These are phyloP conservation scores for Chalciporus piperatoides DNA, from an alignment of 1,284 basidiomycete species.

Conservation along the genomic window DNA sequence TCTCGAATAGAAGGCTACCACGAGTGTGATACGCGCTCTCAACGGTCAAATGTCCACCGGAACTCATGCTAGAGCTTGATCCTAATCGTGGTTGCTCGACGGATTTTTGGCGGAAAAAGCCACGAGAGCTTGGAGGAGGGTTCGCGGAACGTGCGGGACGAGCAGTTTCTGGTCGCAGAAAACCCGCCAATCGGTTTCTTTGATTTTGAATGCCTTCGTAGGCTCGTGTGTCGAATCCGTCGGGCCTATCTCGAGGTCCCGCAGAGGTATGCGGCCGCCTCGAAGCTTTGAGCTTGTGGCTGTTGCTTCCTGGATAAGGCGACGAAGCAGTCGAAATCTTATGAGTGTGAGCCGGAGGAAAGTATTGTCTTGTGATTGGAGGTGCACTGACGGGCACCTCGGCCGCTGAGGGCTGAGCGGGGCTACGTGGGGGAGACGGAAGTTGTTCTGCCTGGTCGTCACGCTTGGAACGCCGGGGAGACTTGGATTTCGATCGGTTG, in stretches of 20 bases:
- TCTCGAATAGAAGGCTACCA: slow-evolving; percentile 23
- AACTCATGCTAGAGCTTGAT: slow-evolving; percentile 35
- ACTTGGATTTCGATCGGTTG: slow-evolving; percentile 57
- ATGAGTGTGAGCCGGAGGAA: slow-evolving; percentile 20
- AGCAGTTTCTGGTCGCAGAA: slow-evolving; percentile 32
- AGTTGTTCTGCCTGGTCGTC: slow-evolving; percentile 37
- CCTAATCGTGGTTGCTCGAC: slow-evolving; percentile 20
- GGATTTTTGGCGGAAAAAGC: slow-evolving; percentile 25
- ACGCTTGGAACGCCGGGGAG: slow-evolving; percentile 44
- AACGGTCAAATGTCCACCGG: slow-evolving; percentile 25
- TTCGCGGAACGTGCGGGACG: slow-evolving; percentile 18
- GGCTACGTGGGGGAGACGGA: slow-evolving; percentile 34
- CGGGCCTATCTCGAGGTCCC: slow-evolving; percentile 56
- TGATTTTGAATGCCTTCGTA: slow-evolving; percentile 18
- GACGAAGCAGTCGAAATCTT: slow-evolving; percentile 34
- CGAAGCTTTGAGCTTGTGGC: slow-evolving; percentile 19
- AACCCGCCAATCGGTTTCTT: slow-evolving; percentile 16
- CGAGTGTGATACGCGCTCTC: slow-evolving; percentile 24
- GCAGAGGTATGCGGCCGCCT: slow-evolving; percentile 61
- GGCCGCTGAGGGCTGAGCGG: slow-evolving; percentile 9
- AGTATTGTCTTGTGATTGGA: slow-evolving; percentile 2
- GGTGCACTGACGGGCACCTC: slow-evolving; percentile 13
- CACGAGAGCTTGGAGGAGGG: slow-evolving; percentile 8
- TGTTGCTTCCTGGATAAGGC: slow-evolving; percentile 24
- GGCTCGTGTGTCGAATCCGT: slow-evolving; percentile 30